Percentiles rank a stretch among this genome's conserved stretches.
phyloP scores from a whole-genome alignment of 805 yeast species.

The Aciculoconidium aculeatum region DNA sequence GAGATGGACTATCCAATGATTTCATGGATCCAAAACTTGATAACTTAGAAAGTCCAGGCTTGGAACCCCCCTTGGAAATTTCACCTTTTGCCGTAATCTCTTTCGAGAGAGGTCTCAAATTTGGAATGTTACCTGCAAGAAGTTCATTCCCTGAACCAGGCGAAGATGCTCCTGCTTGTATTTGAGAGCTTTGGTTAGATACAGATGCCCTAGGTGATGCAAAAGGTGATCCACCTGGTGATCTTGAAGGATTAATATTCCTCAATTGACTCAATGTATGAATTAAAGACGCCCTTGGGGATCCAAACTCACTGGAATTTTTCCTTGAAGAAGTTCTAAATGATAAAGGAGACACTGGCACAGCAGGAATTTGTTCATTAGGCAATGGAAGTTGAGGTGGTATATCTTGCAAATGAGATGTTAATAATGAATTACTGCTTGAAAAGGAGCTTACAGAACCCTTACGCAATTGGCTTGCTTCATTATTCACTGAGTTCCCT shows the following conservation, averaged over 20 bases:
- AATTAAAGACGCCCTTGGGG: constrained; percentile 36
- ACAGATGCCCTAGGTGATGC: constrained; percentile 46
- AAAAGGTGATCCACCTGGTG: constrained; percentile 35
- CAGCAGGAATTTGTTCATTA: constrained; percentile 41
- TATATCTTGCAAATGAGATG: constrained; percentile 33
- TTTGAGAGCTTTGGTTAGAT: constrained; percentile 33
- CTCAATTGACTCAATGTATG: constrained; percentile 37
- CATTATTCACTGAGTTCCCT: not conserved
- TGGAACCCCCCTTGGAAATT: too few relatives aligned
- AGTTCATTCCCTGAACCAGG: too few relatives aligned
- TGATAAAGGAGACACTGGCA: constrained; percentile 30
- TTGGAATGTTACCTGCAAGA: too few relatives aligned
- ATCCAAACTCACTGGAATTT: constrained; percentile 30
- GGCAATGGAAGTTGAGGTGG: constrained; percentile 61
- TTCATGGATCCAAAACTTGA: too few relatives aligned
- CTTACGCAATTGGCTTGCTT: constrained; percentile 12
- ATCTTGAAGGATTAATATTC: constrained; percentile 28
- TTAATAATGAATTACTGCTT: constrained; percentile 20
- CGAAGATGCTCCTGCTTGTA: too few relatives aligned
- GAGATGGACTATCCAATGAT: too few relatives aligned
- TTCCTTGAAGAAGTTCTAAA: constrained; percentile 31
- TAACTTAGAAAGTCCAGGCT: constrained; percentile 4
- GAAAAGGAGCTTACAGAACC: constrained; percentile 19
- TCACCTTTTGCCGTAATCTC: too few relatives aligned
- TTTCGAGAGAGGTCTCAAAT: too few relatives aligned